Evolutionary conservation across 2,329 filamentous ascomycete genomes (phyloP).

Genomic region (Hawksworthiomyces lignivorus): DNA sequence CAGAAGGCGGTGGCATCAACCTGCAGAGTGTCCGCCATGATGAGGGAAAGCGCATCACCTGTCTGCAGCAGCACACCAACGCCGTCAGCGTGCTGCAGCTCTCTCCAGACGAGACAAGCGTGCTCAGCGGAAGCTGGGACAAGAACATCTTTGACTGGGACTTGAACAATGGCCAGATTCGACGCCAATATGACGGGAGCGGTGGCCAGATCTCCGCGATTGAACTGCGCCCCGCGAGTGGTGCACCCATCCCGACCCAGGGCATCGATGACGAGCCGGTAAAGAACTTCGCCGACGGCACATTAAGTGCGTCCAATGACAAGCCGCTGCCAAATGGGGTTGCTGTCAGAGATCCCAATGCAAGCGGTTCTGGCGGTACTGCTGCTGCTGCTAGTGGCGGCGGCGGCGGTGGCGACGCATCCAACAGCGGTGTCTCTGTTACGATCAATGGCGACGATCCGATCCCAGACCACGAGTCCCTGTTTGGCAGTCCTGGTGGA

Average conservation of each 20-base stretch:
- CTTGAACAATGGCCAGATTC: conserved; percentile 72
- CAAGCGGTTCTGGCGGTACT: conserved; percentile 11
- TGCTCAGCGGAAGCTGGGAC: conserved; percentile 94
- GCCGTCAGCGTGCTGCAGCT: conserved; percentile 84
- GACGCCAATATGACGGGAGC: conserved; percentile 67
- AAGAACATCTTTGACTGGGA: conserved; percentile 95
- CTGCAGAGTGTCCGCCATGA: conserved; percentile 89
- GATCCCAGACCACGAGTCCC: conserved; percentile 61
- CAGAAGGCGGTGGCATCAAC: conserved; percentile 88
- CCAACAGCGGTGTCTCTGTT: conserved; percentile 24
- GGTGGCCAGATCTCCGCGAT: conserved; percentile 82
- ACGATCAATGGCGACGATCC: conserved; percentile 28
- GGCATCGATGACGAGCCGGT: conserved; percentile 54
- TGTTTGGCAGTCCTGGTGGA: conserved; percentile 75
- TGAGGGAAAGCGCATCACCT: conserved; percentile 82
- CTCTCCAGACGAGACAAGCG: conserved; percentile 74
- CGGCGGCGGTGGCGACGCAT: conserved; percentile 19
- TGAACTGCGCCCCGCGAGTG: conserved; percentile 72
- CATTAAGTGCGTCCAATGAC: conserved; percentile 68
- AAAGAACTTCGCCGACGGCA: conserved; percentile 60
- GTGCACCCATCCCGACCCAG: conserved; percentile 60
- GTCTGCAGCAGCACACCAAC: conserved; percentile 75
- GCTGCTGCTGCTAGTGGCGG: conserved; percentile 25
- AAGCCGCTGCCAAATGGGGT: conserved; percentile 50
- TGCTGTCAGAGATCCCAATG: too few relatives aligned